A percentile compares a stretch with the other conserved stretches of the same genome.
Evolutionary conservation across 1,284 basidiomycete genomes (phyloP).

Genomic region (Malassezia pachydermatis): DNA sequence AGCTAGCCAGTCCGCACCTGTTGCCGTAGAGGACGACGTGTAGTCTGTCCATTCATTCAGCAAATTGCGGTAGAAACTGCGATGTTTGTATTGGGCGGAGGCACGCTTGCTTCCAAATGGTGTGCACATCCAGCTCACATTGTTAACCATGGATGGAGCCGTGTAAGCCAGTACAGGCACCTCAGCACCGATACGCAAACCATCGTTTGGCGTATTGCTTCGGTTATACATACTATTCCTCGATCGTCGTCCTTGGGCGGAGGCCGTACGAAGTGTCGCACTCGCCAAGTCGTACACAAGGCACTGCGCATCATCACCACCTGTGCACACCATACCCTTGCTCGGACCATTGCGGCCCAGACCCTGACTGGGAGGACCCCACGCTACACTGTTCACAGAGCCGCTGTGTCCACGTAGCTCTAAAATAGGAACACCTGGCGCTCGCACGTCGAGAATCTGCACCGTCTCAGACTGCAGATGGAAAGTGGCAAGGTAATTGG

Average conservation of each 20-base stretch:
- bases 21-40: constrained; percentile 11
- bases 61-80: constrained; percentile 26
- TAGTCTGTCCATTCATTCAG: constrained; percentile 47
- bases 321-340: constrained; percentile 48
- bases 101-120: constrained; percentile 19
- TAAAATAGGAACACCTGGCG: constrained; percentile 44
- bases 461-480: constrained; percentile 43
- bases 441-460: constrained; percentile 47
- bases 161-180: constrained; percentile 43
- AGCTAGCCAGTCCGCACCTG: constrained; percentile 23
- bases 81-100: constrained; percentile 20
- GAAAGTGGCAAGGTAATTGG: constrained; percentile 48
- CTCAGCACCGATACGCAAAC: constrained; percentile 36
- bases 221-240: constrained; percentile 23
- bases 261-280: constrained; percentile 39
- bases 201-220: constrained; percentile 25
- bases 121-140: constrained; percentile 42
- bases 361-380: constrained; percentile 41
- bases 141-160: constrained; percentile 44
- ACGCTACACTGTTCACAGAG: constrained; percentile 42
- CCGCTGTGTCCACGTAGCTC: constrained; percentile 44
- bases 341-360: constrained; percentile 28
- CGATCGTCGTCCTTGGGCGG: constrained; percentile 41
- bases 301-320: constrained; percentile 43
- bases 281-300: constrained; percentile 45